These are phyloP conservation scores for Fusarium cyanostomum DNA, from an alignment of 2,329 filamentous ascomycete species.

Conservation along the genomic window DNA sequence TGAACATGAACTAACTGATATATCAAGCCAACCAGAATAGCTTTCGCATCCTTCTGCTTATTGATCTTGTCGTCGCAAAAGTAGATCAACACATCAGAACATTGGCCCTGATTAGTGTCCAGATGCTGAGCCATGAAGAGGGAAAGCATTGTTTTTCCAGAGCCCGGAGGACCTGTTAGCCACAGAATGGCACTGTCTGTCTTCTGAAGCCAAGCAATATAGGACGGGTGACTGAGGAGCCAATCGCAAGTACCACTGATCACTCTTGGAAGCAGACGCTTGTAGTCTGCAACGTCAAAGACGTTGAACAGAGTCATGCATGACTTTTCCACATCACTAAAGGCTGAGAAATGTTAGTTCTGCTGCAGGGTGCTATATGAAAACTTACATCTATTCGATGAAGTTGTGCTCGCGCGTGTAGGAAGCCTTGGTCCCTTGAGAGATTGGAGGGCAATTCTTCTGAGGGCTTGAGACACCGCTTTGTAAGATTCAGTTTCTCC, in stretches of 20 bases:
- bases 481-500: slow-evolving; percentile 33
- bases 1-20: slow-evolving; percentile 48
- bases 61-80: slow-evolving; percentile 49
- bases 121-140: slow-evolving; percentile 47
- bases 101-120: too few species aligned
- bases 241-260: slow-evolving; percentile 50
- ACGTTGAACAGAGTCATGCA: slow-evolving; percentile 47
- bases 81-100: slow-evolving; percentile 46
- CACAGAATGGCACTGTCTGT: slow-evolving; percentile 46
- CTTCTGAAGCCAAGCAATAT: slow-evolving; percentile 44
- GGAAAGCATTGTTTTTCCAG: slow-evolving; percentile 51
- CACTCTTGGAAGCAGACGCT: slow-evolving; percentile 41
- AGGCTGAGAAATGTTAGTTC: slow-evolving; percentile 35
- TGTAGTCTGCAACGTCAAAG: slow-evolving; percentile 45
- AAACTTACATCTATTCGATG: background rate
- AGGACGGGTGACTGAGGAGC: slow-evolving; percentile 45
- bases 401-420: background rate
- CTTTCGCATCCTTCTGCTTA: slow-evolving; percentile 48
- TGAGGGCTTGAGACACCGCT: slow-evolving; percentile 22
- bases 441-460: slow-evolving; percentile 25
- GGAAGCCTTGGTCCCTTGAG: background rate
- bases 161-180: slow-evolving; percentile 51
- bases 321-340: slow-evolving; percentile 45
- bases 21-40: slow-evolving; percentile 49
- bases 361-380: background rate